Evolutionary conservation across 2,329 filamentous ascomycete genomes (phyloP).

Genomic region (Bipolaris victoriae): DNA sequence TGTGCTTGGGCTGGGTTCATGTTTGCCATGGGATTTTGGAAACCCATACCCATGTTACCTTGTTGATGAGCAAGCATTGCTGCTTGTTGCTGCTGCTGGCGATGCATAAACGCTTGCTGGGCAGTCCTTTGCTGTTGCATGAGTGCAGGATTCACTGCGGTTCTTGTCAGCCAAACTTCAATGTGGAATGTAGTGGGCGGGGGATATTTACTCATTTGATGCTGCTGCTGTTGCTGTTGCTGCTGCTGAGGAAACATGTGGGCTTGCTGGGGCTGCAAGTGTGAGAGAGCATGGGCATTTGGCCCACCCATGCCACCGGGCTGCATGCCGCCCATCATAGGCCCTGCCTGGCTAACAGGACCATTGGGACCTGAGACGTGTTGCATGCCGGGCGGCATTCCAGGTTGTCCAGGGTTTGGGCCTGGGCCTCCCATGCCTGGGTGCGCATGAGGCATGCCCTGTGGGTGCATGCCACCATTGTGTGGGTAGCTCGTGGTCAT

Average conservation of each 20-base stretch:
- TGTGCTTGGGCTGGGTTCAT: constrained; percentile 51
- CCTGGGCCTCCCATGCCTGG: constrained; percentile 68
- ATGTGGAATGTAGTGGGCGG: neutral
- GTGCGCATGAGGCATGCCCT: constrained; percentile 69
- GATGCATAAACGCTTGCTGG: constrained; percentile 57
- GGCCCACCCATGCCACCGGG: constrained; percentile 61
- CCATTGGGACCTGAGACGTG: constrained; percentile 74
- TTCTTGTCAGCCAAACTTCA: constrained; percentile 15
- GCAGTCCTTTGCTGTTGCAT: constrained; percentile 51
- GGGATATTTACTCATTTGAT: constrained; percentile 46
- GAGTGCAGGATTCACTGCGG: constrained; percentile 48
- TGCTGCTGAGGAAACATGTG: constrained; percentile 61
- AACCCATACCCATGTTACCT: constrained; percentile 58
- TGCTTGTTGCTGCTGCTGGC: constrained; percentile 57
- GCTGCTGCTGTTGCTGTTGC: constrained; percentile 52
- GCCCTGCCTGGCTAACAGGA: constrained; percentile 70
- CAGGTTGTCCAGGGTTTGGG: constrained; percentile 71
- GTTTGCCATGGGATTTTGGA: constrained; percentile 61
- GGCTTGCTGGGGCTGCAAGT: constrained; percentile 69
- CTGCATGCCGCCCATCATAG: constrained; percentile 77
- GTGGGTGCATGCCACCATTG: constrained; percentile 75
- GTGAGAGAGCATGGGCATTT: constrained; percentile 73
- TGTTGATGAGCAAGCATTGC: constrained; percentile 61
- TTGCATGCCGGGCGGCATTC: constrained; percentile 71
- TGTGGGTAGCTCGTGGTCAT: constrained; percentile 72